Conservation (phyloP, 257 asterid species). For the Jaltomata sinuosa region DNA sequence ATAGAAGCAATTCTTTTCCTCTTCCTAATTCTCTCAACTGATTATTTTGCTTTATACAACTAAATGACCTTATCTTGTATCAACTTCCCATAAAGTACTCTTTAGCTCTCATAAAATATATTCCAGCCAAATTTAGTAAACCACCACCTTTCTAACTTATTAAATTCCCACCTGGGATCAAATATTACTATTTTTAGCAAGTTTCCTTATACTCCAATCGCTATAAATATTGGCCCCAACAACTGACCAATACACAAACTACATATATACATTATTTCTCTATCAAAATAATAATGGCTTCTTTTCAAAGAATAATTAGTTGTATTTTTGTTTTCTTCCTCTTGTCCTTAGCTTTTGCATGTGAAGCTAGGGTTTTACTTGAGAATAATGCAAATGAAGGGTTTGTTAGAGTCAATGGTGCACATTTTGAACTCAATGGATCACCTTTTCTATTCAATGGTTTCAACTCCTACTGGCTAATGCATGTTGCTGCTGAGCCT, state of each 20-base stretch:
- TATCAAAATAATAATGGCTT: neutral
- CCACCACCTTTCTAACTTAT: neutral
- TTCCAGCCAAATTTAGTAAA: neutral
- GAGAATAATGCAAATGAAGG: neutral
- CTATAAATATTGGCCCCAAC: neutral
- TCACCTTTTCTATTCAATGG: slow-evolving; percentile 43
- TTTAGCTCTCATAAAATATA: neutral
- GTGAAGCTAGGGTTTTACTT: slow-evolving; percentile 8
- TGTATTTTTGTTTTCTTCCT: neutral
- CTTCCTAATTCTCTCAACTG: neutral
- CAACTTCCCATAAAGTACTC: neutral
- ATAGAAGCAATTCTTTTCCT: neutral
- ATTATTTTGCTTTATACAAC: neutral
- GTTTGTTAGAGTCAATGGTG: slow-evolving; percentile 25
- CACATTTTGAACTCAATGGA: slow-evolving; percentile 29
- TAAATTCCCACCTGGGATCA: neutral
- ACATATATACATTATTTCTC: neutral
- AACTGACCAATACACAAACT: neutral
- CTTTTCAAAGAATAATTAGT: neutral
- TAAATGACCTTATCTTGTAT: neutral
- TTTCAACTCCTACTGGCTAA: slow-evolving; percentile 54
- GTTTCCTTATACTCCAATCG: neutral
- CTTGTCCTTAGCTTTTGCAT: neutral
- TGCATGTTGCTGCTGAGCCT: slow-evolving; percentile 39
- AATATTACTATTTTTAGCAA: neutral